A percentile compares a stretch with the other conserved stretches of the same genome.
Evolutionary conservation across 768 basidiomycete species (phyloP).

Genomic region (Kwoniella pini): DNA sequence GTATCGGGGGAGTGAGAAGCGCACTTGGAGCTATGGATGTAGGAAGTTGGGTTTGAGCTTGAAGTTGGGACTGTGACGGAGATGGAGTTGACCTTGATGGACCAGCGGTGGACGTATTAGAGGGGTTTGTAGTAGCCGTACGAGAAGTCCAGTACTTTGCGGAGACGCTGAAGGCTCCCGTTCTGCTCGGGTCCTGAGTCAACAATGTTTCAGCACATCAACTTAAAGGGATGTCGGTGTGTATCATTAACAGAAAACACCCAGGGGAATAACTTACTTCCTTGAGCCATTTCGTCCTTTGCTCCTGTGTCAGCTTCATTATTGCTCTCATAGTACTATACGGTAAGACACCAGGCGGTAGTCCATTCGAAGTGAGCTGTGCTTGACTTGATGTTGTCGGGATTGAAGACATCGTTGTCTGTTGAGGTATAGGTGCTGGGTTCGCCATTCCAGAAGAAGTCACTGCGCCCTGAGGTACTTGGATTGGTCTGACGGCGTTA

Average conservation of each 20-base stretch:
- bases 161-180: conserved; percentile 7
- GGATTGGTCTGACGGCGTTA: not conserved
- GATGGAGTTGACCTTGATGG: conserved; percentile 3
- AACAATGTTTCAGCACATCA: too few species aligned
- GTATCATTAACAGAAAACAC: too few species aligned
- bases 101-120: not conserved
- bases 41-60: conserved; percentile 1
- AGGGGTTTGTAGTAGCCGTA: not conserved
- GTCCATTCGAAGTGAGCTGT: not conserved
- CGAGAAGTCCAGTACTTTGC: conserved; percentile 13
- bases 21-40: conserved; percentile 4
- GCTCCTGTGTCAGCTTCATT: not conserved
- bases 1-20: conserved; percentile 3
- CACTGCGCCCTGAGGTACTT: conserved; percentile 4
- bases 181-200: conserved; percentile 11
- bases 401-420: not conserved
- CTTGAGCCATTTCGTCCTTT: conserved; percentile 11
- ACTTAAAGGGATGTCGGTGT: too few species aligned
- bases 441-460: conserved; percentile 9
- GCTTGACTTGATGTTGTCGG: not conserved
- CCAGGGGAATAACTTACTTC: conserved; percentile 8
- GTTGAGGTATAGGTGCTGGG: not conserved
- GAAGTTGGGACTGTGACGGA: not conserved
- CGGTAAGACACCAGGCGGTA: conserved; percentile 6
- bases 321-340: conserved; percentile 7